phyloP scores from a whole-genome alignment of 2,329 filamentous ascomycete species.

The Davidsoniella virescens region DNA sequence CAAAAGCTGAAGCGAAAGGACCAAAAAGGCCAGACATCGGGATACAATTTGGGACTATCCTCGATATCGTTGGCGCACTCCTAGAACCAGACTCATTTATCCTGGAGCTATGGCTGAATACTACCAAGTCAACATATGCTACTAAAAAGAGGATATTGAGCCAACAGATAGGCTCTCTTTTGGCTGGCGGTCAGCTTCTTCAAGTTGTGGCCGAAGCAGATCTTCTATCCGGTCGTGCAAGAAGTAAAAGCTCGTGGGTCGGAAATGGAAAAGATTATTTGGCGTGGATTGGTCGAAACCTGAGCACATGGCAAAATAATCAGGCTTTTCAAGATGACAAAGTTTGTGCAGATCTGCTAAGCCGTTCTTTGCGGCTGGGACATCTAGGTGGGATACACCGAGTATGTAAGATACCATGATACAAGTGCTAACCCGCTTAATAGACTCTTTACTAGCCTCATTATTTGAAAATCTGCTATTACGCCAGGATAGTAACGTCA shows the following conservation, averaged over 20 bases:
- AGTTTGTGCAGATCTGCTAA: slow-evolving; percentile 31
- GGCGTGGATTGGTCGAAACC: slow-evolving; percentile 53
- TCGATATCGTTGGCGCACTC: slow-evolving; percentile 26
- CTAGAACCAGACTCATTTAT: slow-evolving; percentile 2
- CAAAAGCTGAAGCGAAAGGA: slow-evolving; percentile 24
- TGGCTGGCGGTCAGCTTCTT: slow-evolving; percentile 33
- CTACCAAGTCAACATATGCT: slow-evolving; percentile 11
- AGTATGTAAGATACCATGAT: neutral
- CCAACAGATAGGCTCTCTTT: slow-evolving; percentile 28
- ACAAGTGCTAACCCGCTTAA: neutral
- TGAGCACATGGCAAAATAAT: slow-evolving; percentile 29
- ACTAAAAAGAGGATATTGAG: slow-evolving; percentile 21
- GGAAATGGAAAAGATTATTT: slow-evolving; percentile 48
- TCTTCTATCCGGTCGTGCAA: neutral
- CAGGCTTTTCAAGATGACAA: slow-evolving; percentile 22
- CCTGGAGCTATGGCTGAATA: slow-evolving; percentile 13
- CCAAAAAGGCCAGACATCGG: slow-evolving; percentile 25
- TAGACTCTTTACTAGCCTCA: slow-evolving; percentile 11
- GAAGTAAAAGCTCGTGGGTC: slow-evolving; percentile 34
- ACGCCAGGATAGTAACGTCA: slow-evolving; percentile 14
- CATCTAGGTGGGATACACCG: slow-evolving; percentile 42
- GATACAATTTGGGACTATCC: slow-evolving; percentile 27
- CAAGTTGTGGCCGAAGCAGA: slow-evolving; percentile 39
- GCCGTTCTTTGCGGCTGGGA: slow-evolving; percentile 52
- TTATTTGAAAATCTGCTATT: slow-evolving; percentile 25